Base-by-base conservation (phyloP, 2,329 filamentous ascomycete genomes). In the Apiospora aurea region DNA sequence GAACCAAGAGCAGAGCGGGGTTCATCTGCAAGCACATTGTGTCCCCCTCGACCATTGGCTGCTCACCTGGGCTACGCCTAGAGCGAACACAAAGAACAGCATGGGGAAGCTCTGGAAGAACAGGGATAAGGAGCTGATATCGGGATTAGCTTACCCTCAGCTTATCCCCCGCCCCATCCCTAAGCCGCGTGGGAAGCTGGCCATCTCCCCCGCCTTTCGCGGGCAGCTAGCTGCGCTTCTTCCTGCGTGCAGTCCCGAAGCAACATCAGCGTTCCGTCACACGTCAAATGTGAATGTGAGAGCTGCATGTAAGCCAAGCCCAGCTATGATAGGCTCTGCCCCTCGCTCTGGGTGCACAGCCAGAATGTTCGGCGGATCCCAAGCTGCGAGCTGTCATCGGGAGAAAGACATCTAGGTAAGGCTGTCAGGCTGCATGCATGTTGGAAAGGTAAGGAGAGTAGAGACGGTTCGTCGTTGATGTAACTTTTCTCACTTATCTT, bases 201-300 rank as follows among this genome's bases (percentile, higher is more conserved):
- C 34, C 29, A 4, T 14, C 3, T 24, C 34, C 57, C 51, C 57
- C 57, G 57, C 57, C 57, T 64, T 61, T 61, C 38, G 53, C 18
- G 26, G 53, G 53, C 29, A 38, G 10, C 26, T 8, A 38, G 6
- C 34, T 61, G 10, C 26, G 2, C 53, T 38, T 38, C 53, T 38
- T 64, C 29, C 29, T 64, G 57, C 10, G n/a, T n/a, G 38, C 21
- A 2, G 18, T 11, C 57, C 29, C 8, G 8, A 24, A 41, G 10
- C 16, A n/a, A 64, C 57, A 64, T 64, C 57, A 64, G 57, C 7
- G 14, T 61, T 61, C 29, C 53, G 53, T 61, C 53, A 61, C 29
- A 38, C 29, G 29, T 61, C 14, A 38, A 61, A n/a, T 8, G 16
- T 26, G 53, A 5, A 16, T 29, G n/a, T 29, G 26, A 29, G 26